phyloP scores from a whole-genome alignment of 768 basidiomycete genomes.

The Phlegmacium glaucopus region DNA sequence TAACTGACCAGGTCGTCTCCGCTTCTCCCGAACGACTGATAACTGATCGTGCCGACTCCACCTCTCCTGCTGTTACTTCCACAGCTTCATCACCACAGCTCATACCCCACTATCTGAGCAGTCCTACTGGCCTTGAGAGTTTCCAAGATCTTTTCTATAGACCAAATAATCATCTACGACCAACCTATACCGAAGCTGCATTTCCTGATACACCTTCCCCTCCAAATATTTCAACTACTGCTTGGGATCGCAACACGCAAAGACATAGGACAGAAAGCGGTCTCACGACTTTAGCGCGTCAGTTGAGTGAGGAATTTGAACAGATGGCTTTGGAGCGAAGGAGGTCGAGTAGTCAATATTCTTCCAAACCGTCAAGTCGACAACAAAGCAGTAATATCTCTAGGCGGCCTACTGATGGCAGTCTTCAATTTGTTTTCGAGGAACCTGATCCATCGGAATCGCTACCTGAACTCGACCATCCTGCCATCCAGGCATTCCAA shows the following conservation, averaged over 20 bases:
- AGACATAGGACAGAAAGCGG: constrained; percentile 40
- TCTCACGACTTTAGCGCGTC: constrained; percentile 46
- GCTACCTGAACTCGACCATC: constrained; percentile 13
- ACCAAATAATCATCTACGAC: constrained; percentile 29
- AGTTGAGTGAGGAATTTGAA: constrained; percentile 49
- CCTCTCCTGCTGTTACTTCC: constrained; percentile 12
- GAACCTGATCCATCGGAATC: constrained; percentile 25
- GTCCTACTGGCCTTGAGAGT: constrained; percentile 64
- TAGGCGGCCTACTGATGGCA: constrained; percentile 28
- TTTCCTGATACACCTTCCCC: constrained; percentile 24
- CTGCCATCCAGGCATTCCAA: constrained; percentile 34
- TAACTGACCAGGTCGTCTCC: constrained; percentile 15
- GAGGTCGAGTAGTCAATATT: constrained; percentile 25
- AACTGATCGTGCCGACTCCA: constrained; percentile 9
- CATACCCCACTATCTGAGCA: constrained; percentile 53
- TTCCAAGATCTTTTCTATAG: constrained; percentile 75
- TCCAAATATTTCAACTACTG: constrained; percentile 22
- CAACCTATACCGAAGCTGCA: constrained; percentile 17
- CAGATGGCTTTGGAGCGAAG: constrained; percentile 32
- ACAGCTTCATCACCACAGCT: constrained; percentile 35
- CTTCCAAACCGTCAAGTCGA: constrained; percentile 16
- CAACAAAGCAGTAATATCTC: constrained; percentile 1
- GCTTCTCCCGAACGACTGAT: constrained; percentile 13
- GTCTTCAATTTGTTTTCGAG: constrained; percentile 37
- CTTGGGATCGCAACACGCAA: constrained; percentile 32